Base-by-base conservation (phyloP, 257 asterid species). In the Datura wrightii region DNA sequence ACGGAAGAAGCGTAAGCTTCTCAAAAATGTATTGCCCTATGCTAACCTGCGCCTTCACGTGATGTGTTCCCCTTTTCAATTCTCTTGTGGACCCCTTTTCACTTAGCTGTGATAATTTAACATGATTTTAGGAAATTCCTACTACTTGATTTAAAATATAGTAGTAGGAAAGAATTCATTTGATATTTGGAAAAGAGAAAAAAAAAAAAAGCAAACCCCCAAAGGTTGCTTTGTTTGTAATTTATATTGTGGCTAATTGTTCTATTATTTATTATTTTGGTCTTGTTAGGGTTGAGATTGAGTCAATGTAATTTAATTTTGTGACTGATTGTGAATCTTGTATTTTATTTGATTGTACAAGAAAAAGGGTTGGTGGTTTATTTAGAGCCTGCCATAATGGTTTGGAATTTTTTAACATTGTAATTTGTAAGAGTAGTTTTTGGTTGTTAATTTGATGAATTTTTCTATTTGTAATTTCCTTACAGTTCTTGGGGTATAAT, bases 21-120 rank as follows among this genome's bases (percentile, higher is more conserved):
- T 24, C 16, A 67, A 66, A 80, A 80, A 36, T 5, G 81, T 83
- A 86, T 82, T 86, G 79, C 67, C 72, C 24, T 66, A 37, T 39
- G 74, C 82, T 56, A 78, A 85, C 59, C 82, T 82, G 84, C 87
- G 62, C 56, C 62, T 82, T 86, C 90, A 88, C 86, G 83, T 88
- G 90, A 78, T 86, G 83, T 84, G 87, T 86, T 86, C 83, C 83
- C 52, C 60, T 46, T 46, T 72, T 46, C 63, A 36, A 52, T 84
- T 79, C 63, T 83, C 31, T 72, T 48, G 88, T 87, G 80, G 86
- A 85, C 62, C 84, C 84, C 79, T 39, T 80, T 80, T 44, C 82
- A 56, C 81, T 24, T 65, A 85, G 87, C 46, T 63, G 24, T 44
- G 83, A 78, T 39, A 69, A 71, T 19, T 62, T 72, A 72, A 76